Evolutionary conservation across 768 basidiomycete species (phyloP).

Genomic region (Cystofilobasidium macerans): DNA sequence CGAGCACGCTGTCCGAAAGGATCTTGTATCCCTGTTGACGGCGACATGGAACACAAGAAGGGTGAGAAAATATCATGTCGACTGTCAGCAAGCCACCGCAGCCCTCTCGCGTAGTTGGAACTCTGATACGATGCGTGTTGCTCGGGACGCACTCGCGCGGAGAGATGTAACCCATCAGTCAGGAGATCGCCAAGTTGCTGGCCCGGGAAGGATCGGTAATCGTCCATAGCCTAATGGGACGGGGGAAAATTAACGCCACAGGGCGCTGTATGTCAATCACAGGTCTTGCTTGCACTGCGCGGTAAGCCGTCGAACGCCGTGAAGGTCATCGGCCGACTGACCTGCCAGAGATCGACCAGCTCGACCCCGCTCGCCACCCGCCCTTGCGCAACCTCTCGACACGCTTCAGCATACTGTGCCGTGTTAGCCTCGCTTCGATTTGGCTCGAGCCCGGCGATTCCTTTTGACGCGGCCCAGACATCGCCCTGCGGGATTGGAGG

Average conservation of each 20-base stretch:
- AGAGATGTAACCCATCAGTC: conserved; percentile 15
- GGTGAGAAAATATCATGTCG: background rate
- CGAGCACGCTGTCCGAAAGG: conserved; percentile 13
- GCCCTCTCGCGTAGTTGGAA: too few species aligned
- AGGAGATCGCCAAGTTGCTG: conserved; percentile 8
- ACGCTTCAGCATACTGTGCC: conserved; percentile 5
- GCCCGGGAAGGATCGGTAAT: conserved; percentile 1
- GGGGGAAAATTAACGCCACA: background rate
- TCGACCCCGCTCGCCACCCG: background rate
- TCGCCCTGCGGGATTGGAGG: conserved; percentile 18
- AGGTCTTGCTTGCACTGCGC: too few species aligned
- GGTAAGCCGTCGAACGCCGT: too few species aligned
- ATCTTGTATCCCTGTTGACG: conserved; percentile 23
- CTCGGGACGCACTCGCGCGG: conserved; percentile 1
- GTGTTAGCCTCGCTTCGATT: conserved; percentile 21
- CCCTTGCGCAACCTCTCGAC: conserved; percentile 7
- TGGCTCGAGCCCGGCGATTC: background rate
- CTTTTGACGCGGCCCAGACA: conserved; percentile 2
- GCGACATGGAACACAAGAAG: background rate
- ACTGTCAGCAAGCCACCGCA: background rate
- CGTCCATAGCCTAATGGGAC: conserved; percentile 13
- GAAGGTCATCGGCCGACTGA: too few species aligned
- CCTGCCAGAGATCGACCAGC: conserved; percentile 14
- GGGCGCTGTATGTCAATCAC: too few species aligned
- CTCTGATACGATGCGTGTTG: background rate